Percentiles rank a stretch among this genome's conserved stretches.
Conservation (phyloP, 805 yeast genomes). For the Nematodospora valgi region DNA sequence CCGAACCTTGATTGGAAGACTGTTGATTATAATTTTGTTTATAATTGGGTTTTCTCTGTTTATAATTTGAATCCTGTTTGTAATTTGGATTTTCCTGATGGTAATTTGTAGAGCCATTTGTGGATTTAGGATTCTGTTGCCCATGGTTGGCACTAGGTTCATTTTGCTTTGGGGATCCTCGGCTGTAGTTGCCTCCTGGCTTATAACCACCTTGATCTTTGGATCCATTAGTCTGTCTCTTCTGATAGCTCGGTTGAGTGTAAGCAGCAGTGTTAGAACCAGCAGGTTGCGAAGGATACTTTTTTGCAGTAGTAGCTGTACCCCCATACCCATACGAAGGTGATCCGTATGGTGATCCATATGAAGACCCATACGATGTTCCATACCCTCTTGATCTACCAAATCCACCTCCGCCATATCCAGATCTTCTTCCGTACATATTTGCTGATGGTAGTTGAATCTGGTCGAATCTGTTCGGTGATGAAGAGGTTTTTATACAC, state of each 20-base stretch:
- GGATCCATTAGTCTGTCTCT: neutral
- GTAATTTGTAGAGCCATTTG: no score
- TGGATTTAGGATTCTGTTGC: no score
- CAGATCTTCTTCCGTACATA: constrained; percentile 3
- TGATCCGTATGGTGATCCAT: constrained; percentile 3
- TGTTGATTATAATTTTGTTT: neutral
- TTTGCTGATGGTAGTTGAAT: no score
- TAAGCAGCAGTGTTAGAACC: no score
- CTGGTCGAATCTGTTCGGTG: no score
- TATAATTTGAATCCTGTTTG: neutral
- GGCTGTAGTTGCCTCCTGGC: neutral
- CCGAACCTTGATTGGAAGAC: neutral
- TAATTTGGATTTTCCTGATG: neutral
- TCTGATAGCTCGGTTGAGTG: constrained; percentile 1
- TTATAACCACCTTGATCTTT: neutral
- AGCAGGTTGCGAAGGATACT: no score
- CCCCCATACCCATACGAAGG: neutral
- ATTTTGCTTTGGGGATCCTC: no score
- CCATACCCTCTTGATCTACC: no score
- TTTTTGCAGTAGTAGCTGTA: no score
- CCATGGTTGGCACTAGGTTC: no score
- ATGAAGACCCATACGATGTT: no score
- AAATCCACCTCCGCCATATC: constrained; percentile 3
- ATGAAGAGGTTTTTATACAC: no score
- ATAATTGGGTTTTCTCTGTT: neutral